Conservation (phyloP, 305 asterid species). For the Fraxinus ornus region DNA sequence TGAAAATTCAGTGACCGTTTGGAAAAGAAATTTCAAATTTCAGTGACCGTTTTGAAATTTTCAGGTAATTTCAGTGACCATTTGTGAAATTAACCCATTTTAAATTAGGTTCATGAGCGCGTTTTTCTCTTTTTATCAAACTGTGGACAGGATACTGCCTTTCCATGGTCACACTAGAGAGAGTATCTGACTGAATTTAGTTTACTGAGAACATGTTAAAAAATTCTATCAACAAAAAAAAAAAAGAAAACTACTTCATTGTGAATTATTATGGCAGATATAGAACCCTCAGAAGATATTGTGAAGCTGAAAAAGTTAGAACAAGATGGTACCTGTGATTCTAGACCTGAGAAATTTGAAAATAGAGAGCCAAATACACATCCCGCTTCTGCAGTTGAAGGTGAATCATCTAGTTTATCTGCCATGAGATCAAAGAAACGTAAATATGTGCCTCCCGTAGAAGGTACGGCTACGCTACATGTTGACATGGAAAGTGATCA, state of each 20-base stretch:
- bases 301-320: slow-evolving; percentile 50
- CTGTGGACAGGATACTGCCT: neutral
- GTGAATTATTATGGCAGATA: slow-evolving; percentile 39
- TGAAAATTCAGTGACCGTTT: too few species aligned
- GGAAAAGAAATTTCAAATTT: too few species aligned
- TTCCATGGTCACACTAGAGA: neutral
- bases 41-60: too few species aligned
- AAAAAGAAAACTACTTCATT: neutral
- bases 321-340: slow-evolving; percentile 20
- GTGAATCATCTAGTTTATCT: neutral
- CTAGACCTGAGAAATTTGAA: slow-evolving; percentile 14
- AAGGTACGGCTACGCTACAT: slow-evolving; percentile 15
- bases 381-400: slow-evolving; percentile 21
- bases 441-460: slow-evolving; percentile 1
- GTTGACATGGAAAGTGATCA: slow-evolving; percentile 25
- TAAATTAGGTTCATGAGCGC: neutral
- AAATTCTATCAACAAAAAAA: neutral
- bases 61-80: too few species aligned
- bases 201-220: neutral
- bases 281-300: slow-evolving; percentile 54
- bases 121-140: neutral
- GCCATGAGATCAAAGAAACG: slow-evolving; percentile 23
- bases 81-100: too few species aligned
- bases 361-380: slow-evolving; percentile 17
- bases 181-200: neutral